Evolutionary conservation across 192 early-diverging fungal species (phyloP).

Genomic region (Phycomyces blakesleeanus): DNA sequence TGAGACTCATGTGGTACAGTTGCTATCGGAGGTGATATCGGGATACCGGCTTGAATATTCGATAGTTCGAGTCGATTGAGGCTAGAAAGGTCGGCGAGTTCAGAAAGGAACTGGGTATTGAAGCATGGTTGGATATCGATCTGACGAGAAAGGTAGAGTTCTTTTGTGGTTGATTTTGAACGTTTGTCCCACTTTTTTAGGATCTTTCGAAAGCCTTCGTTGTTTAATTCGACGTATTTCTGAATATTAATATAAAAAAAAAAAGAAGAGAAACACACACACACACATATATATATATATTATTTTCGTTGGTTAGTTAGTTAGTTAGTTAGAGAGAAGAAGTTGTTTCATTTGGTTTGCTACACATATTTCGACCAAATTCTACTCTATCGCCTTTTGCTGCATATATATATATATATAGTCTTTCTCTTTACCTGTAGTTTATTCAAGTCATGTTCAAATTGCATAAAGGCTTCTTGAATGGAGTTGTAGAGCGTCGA

Average conservation of each 20-base stretch:
- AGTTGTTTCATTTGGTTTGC: too few species aligned
- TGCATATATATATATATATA: too few species aligned
- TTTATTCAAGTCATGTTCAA: conserved; percentile 91
- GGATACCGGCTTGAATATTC: conserved; percentile 52
- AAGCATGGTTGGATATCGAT: conserved; percentile 98
- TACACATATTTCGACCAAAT: too few species aligned
- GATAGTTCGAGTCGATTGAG: conserved; percentile 75
- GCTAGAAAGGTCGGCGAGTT: conserved; percentile 82
- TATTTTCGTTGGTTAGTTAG: too few species aligned
- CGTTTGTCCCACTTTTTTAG: conserved; percentile 99
- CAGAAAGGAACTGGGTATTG: conserved; percentile 87
- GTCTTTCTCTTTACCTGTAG: conserved; percentile 74
- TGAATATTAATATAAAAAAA: too few species aligned
- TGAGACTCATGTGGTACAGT: background rate
- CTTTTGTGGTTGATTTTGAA: conserved; percentile 94
- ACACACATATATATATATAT: too few species aligned
- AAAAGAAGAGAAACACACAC: too few species aligned
- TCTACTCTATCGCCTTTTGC: background rate
- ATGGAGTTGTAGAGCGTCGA: conserved; percentile 68
- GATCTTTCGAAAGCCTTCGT: conserved; percentile 96
- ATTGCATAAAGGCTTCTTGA: conserved; percentile 86
- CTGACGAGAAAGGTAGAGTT: conserved; percentile 95
- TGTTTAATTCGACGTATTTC: conserved; percentile 97
- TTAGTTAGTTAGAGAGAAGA: too few species aligned
- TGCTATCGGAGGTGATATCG: background rate